Percentiles rank a stretch among this genome's conserved stretches.
phyloP scores from a whole-genome alignment of 805 yeast species.

The Starmerella sirachaensis region DNA sequence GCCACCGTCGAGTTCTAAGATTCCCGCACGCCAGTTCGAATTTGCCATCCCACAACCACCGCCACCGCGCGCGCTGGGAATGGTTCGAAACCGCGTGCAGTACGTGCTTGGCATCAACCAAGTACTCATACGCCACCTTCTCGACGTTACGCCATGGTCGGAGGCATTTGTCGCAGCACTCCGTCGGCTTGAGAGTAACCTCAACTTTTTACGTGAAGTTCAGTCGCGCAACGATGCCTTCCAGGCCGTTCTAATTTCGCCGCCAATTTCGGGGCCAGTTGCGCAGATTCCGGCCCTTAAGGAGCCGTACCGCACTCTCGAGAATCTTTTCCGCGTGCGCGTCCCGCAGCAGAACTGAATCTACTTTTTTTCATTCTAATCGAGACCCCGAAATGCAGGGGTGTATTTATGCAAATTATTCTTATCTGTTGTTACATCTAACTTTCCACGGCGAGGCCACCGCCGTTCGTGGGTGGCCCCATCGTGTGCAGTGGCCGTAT shows the following conservation, averaged over 20 bases:
- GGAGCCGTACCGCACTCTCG: conserved; percentile 27
- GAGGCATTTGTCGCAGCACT: conserved; percentile 23
- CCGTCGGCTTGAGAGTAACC: conserved; percentile 29
- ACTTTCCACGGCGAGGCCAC: too few relatives aligned
- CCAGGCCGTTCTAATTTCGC: conserved; percentile 13
- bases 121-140: conserved; percentile 17
- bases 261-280: conserved; percentile 27
- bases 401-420: too few relatives aligned
- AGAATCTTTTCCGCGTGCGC: conserved; percentile 23
- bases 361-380: too few relatives aligned
- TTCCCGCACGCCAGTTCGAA: conserved; percentile 15
- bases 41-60: conserved; percentile 17
- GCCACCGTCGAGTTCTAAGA: background rate
- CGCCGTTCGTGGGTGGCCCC: too few relatives aligned
- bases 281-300: conserved; percentile 25
- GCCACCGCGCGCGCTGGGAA: conserved; percentile 10
- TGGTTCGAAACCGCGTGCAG: conserved; percentile 15
- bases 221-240: conserved; percentile 3
- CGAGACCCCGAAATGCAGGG: too few relatives aligned
- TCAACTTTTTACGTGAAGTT: conserved; percentile 25
- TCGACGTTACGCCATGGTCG: conserved; percentile 7
- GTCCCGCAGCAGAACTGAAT: too few relatives aligned
- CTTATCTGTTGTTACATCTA: too few relatives aligned
- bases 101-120: conserved; percentile 18
- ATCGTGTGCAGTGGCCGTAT: too few relatives aligned